phyloP scores from a whole-genome alignment of 2,329 filamentous ascomycete genomes.

The Stemphylium vesicarium region DNA sequence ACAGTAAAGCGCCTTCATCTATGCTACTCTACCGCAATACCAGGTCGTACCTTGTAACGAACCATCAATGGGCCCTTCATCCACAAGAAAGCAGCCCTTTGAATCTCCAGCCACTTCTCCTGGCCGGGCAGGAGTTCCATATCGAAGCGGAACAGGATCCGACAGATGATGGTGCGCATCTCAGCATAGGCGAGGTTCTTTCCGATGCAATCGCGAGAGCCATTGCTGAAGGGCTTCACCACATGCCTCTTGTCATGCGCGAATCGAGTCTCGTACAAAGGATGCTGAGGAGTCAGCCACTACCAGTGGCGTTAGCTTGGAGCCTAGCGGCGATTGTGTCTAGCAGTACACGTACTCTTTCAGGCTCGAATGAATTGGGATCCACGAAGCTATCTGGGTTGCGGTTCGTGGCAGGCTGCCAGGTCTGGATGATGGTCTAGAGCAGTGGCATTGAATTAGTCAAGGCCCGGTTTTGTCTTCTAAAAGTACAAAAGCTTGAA shows the following conservation, averaged over 20 bases:
- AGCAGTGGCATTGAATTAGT: neutral
- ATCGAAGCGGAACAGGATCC: neutral
- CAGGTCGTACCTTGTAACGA: neutral
- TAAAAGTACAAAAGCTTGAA: neutral
- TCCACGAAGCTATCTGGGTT: neutral
- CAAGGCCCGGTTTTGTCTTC: neutral
- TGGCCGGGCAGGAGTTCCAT: neutral
- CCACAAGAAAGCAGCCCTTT: neutral
- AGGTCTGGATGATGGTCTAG: neutral
- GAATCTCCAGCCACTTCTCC: neutral
- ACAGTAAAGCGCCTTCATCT: no score
- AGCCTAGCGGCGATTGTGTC: neutral
- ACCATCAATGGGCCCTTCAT: neutral
- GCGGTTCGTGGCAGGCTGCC: neutral
- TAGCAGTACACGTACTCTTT: neutral
- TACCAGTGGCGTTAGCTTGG: neutral
- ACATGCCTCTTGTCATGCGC: neutral
- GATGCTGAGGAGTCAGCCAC: neutral
- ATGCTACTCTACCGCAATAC: no score
- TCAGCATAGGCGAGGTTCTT: slow-evolving; percentile 1
- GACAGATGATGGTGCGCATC: neutral
- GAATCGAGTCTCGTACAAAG: neutral
- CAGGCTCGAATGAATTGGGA: neutral
- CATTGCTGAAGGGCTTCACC: neutral
- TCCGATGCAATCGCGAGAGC: neutral